Conservation (phyloP, 352 stramenopile genomes). For the Phytopythium litorale region DNA sequence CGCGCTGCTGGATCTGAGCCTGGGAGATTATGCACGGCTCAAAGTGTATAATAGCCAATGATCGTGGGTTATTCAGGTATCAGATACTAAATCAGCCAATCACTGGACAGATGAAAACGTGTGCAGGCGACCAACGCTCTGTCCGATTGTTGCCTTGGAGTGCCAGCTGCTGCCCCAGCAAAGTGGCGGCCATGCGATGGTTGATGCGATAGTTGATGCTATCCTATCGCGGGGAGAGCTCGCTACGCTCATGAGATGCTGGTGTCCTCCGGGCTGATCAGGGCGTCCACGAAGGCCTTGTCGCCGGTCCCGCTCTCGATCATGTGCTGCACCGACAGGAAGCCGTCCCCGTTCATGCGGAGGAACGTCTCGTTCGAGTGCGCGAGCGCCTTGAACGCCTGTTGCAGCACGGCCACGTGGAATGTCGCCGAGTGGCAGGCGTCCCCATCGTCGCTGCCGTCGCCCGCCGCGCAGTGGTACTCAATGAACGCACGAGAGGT, state of each 20-base stretch:
- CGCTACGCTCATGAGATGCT: not conserved
- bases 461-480: slow-evolving; percentile 52
- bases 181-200: too few species aligned
- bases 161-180: not conserved
- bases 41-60: not conserved
- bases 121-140: not conserved
- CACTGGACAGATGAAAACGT: not conserved
- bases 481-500: slow-evolving; percentile 80
- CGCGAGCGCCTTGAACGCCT: slow-evolving; percentile 72
- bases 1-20: not conserved
- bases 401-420: slow-evolving; percentile 77
- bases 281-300: slow-evolving; percentile 75
- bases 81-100: not conserved
- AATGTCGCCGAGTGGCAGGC: slow-evolving; percentile 52
- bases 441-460: slow-evolving; percentile 13
- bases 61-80: not conserved
- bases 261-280: slow-evolving; percentile 73
- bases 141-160: not conserved
- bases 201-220: too few species aligned
- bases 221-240: too few species aligned
- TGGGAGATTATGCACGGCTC: too few species aligned
- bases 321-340: slow-evolving; percentile 85
- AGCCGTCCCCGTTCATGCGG: slow-evolving; percentile 75
- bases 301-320: slow-evolving; percentile 62
- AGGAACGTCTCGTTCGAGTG: slow-evolving; percentile 82